phyloP scores from a whole-genome alignment of 352 stramenopile species.

The Lagenidium giganteum region DNA sequence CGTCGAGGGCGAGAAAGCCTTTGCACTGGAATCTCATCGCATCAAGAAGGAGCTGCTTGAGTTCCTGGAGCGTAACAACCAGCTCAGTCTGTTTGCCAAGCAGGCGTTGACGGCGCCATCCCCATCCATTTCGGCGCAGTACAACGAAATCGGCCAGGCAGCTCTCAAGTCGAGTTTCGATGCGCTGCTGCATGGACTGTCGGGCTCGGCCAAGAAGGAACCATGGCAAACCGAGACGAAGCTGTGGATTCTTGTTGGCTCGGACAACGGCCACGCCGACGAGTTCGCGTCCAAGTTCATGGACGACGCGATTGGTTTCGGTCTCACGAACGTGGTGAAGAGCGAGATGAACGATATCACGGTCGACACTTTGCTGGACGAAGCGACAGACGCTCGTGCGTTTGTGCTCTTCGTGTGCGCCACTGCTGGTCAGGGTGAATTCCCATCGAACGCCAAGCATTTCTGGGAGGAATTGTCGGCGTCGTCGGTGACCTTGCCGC shows the following conservation, averaged over 20 bases:
- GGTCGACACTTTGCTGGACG: slow-evolving; percentile 58
- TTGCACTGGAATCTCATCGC: slow-evolving; percentile 87
- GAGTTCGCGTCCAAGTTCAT: slow-evolving; percentile 67
- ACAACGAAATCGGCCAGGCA: slow-evolving; percentile 75
- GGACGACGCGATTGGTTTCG: slow-evolving; percentile 63
- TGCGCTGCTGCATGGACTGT: slow-evolving; percentile 66
- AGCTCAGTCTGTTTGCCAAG: slow-evolving; percentile 86
- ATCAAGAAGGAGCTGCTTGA: slow-evolving; percentile 87
- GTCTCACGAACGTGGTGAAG: slow-evolving; percentile 74
- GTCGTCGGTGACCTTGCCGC: slow-evolving; percentile 49
- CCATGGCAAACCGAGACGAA: slow-evolving; percentile 67
- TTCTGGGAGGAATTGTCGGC: slow-evolving; percentile 66
- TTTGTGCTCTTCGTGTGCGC: slow-evolving; percentile 76
- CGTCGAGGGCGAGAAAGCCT: slow-evolving; percentile 80
- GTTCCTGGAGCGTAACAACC: slow-evolving; percentile 88
- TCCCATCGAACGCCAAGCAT: slow-evolving; percentile 74
- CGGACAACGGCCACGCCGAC: slow-evolving; percentile 69
- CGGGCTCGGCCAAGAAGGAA: slow-evolving; percentile 31
- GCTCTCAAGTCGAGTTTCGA: slow-evolving; percentile 82
- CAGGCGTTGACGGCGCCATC: slow-evolving; percentile 45
- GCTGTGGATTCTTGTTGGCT: slow-evolving; percentile 72
- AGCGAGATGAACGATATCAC: slow-evolving; percentile 83
- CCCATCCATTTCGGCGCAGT: slow-evolving; percentile 53
- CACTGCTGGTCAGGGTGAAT: slow-evolving; percentile 77
- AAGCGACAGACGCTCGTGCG: slow-evolving; percentile 66